These are phyloP conservation scores for Daedaleopsis nitida DNA, from an alignment of 768 basidiomycete genomes.

Conservation along the genomic window DNA sequence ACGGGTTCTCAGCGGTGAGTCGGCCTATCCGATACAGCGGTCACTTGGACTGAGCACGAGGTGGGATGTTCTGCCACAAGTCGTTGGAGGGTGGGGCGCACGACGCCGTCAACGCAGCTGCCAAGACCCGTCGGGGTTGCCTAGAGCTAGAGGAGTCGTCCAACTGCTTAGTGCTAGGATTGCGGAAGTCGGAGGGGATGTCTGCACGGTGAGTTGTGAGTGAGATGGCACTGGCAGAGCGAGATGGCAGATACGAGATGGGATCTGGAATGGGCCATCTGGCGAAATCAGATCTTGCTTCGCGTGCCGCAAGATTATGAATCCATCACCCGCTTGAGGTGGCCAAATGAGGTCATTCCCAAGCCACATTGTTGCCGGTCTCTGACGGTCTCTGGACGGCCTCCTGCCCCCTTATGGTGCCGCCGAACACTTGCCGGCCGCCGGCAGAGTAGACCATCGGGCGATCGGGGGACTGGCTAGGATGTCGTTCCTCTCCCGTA, in stretches of 20 bases:
- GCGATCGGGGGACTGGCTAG: background rate
- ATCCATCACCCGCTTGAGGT: slow-evolving; percentile 10
- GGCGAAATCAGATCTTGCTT: slow-evolving; percentile 10
- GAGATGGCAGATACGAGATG: background rate
- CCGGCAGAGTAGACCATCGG: background rate
- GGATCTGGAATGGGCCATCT: background rate
- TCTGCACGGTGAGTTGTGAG: background rate
- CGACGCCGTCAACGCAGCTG: background rate
- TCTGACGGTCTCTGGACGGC: slow-evolving; percentile 10
- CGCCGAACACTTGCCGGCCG: background rate
- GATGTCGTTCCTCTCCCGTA: background rate
- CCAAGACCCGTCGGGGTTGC: background rate
- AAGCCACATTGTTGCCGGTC: slow-evolving; percentile 6
- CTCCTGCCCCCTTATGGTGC: background rate
- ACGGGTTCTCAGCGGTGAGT: background rate
- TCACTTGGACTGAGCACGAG: background rate
- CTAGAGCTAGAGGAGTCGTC: background rate
- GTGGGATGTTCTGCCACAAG: background rate
- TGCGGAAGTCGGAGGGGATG: background rate
- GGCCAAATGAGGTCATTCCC: slow-evolving; percentile 15
- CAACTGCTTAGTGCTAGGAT: no score
- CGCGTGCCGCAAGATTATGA: slow-evolving; percentile 10
- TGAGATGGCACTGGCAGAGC: background rate
- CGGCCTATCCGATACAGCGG: background rate
- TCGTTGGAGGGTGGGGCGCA: background rate